phyloP scores from a whole-genome alignment of 2,329 filamentous ascomycete genomes.

The Xylaria arbuscula region DNA sequence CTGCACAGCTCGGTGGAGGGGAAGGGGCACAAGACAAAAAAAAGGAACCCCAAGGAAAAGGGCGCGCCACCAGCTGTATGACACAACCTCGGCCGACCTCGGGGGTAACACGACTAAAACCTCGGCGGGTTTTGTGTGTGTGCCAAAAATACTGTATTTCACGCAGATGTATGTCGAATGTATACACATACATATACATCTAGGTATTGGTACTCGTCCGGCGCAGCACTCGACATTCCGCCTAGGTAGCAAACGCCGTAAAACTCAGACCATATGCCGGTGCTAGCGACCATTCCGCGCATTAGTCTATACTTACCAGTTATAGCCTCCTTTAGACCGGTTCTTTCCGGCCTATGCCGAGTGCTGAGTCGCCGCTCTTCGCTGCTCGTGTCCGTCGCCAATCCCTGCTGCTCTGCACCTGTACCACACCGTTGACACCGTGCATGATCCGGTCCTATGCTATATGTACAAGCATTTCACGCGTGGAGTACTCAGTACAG shows the following conservation, averaged over 20 bases:
- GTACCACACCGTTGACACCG: neutral
- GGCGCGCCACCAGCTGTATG: no score
- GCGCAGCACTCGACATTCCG: no score
- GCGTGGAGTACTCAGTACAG: neutral
- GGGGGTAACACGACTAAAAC: no score
- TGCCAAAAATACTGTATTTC: no score
- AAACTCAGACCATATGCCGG: neutral
- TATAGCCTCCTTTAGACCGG: conserved; percentile 18
- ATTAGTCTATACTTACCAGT: neutral
- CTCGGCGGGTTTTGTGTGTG: no score
- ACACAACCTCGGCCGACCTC: no score
- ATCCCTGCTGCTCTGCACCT: conserved; percentile 13
- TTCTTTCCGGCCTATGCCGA: conserved; percentile 32
- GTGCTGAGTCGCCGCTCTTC: neutral
- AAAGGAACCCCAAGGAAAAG: no score
- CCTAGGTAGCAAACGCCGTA: no score
- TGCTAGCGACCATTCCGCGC: neutral
- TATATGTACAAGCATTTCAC: neutral
- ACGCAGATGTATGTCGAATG: no score
- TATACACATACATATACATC: no score
- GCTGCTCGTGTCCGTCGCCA: conserved; percentile 12
- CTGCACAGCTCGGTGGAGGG: neutral
- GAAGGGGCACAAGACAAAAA: no score
- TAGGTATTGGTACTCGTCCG: no score
- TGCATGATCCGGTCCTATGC: neutral